Conservation (phyloP, 352 stramenopile species). For the Hyaloperonospora brassicae region DNA sequence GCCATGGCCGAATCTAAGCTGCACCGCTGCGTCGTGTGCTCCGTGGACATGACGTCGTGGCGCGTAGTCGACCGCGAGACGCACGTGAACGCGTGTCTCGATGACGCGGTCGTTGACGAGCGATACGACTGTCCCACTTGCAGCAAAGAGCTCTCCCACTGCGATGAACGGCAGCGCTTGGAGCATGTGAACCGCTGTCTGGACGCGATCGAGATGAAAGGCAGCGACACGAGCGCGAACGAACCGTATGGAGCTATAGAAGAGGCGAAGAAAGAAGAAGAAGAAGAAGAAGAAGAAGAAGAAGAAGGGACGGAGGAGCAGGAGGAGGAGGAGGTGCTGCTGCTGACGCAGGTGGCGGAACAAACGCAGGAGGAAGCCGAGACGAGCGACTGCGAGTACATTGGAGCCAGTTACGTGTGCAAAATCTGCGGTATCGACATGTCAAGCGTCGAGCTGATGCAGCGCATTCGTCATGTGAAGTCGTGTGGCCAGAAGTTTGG, state of each 20-base stretch:
- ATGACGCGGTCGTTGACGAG: conserved; percentile 22
- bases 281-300: conserved; percentile 5
- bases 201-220: conserved; percentile 20
- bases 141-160: conserved; percentile 46
- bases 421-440: conserved; percentile 64
- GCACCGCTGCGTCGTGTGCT: conserved; percentile 50
- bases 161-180: conserved; percentile 51
- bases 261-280: neutral
- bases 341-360: conserved; percentile 7
- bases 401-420: conserved; percentile 36
- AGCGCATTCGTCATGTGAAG: conserved; percentile 75
- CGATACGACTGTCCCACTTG: conserved; percentile 52
- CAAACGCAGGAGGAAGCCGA: conserved; percentile 6
- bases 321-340: neutral
- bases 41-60: conserved; percentile 47
- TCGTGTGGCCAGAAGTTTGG: conserved; percentile 63
- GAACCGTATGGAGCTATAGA: neutral
- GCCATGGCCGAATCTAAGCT: conserved; percentile 4
- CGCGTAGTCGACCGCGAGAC: conserved; percentile 37
- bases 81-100: conserved; percentile 76
- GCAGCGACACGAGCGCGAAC: neutral
- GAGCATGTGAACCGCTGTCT: conserved; percentile 69
- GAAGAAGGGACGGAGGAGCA: neutral
- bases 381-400: conserved; percentile 5
- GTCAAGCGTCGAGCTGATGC: conserved; percentile 25